Percentiles rank a stretch among this genome's conserved stretches.
These are phyloP conservation scores for Zygosaccharomyces siamensis DNA, from an alignment of 805 yeast species.

Conservation along the genomic window DNA sequence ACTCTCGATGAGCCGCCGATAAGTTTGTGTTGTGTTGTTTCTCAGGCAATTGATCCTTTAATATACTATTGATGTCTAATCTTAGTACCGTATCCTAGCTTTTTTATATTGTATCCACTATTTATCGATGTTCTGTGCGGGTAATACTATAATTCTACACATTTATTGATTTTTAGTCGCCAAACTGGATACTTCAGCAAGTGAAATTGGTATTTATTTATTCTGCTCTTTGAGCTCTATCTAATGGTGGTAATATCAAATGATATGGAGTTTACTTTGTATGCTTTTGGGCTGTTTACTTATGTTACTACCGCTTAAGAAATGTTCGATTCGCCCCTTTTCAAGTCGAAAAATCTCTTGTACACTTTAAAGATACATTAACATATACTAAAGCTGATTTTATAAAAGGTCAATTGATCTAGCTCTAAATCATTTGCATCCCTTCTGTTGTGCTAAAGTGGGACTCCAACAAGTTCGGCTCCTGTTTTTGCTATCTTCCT, in stretches of 20 bases:
- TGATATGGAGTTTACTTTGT: not conserved
- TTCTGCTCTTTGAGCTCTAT: not conserved
- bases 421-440: not conserved
- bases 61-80: too few species aligned
- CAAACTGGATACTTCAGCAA: not conserved
- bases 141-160: not conserved
- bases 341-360: not conserved
- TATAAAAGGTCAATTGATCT: not conserved
- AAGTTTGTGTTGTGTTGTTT: not conserved
- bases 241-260: not conserved
- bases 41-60: not conserved
- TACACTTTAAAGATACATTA: not conserved
- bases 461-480: not conserved
- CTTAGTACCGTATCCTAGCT: too few species aligned
- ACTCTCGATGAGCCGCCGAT: not conserved
- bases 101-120: not conserved
- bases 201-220: not conserved
- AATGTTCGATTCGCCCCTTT: constrained; percentile 4
- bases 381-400: not conserved
- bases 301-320: not conserved
- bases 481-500: not conserved
- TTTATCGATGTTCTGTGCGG: not conserved
- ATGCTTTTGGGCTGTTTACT: not conserved
- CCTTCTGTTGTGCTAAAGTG: not conserved
- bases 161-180: not conserved